phyloP scores from a whole-genome alignment of 805 yeast genomes.

The Barnettozyma botsteinii region DNA sequence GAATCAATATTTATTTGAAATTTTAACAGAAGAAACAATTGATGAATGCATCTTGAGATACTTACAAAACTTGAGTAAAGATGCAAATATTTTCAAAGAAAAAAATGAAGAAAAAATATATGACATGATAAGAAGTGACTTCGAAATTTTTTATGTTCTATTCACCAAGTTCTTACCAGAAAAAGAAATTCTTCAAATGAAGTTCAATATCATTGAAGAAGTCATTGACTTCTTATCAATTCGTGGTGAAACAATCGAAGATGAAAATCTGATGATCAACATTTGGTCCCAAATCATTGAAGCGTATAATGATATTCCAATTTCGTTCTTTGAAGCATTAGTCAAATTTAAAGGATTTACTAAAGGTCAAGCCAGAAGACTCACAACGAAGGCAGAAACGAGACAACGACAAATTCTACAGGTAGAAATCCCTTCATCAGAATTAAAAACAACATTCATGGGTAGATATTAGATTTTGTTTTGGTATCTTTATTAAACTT shows the following conservation, averaged over 20 bases:
- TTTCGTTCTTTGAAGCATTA: conserved; percentile 7
- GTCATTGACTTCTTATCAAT: conserved; percentile 44
- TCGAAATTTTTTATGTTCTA: conserved; percentile 46
- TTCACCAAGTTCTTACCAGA: conserved; percentile 42
- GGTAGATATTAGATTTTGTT: too few species aligned
- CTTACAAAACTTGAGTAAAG: conserved; percentile 40
- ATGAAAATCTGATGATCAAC: conserved; percentile 7
- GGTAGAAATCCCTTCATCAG: conserved; percentile 3
- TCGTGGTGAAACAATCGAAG: conserved; percentile 6
- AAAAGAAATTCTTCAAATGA: conserved; percentile 37
- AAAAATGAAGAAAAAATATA: conserved; percentile 36
- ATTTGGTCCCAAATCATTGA: conserved; percentile 10
- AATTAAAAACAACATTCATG: conserved; percentile 7
- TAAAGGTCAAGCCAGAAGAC: conserved; percentile 5
- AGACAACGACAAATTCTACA: conserved; percentile 7
- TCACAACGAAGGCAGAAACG: conserved; percentile 5
- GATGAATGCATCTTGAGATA: conserved; percentile 48
- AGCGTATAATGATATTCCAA: conserved; percentile 10
- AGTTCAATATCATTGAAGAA: conserved; percentile 55
- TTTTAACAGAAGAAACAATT: conserved; percentile 46
- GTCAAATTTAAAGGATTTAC: conserved; percentile 7
- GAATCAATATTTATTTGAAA: conserved; percentile 48
- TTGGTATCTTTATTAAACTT: too few species aligned
- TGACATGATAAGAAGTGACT: conserved; percentile 55
- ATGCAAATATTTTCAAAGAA: conserved; percentile 33